Evolutionary conservation across 768 basidiomycete species (phyloP), one percentile per base, ranked within the genome.

Genomic region (Leccinum rimulosum): DNA sequence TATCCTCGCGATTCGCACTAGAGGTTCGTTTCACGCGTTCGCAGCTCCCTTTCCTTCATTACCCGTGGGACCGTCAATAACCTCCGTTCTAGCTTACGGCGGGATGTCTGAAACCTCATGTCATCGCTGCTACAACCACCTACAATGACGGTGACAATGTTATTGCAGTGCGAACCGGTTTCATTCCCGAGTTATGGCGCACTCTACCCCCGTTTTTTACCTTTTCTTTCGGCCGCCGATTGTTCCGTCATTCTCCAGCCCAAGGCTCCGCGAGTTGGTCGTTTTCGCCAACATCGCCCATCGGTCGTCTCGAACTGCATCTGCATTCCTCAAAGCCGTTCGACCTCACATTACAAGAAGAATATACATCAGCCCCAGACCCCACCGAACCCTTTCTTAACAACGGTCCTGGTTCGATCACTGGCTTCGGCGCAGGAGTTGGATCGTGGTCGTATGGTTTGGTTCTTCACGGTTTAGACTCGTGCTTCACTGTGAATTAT

Each of bases 1-100:
- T 84, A 67, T 90, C 89, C 30, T 88, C 90, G 14, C 82, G 83
- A 52, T 66, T 85, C 58, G 70, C 71, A 48, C 74, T 80, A n/a
- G 75, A 80, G 71, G 84, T 80, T 69, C 62, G 57, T 50, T 60
- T 54, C 60, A 53, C 63, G 61, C 67, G 58, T 58, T 66, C 35
- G 38, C 35, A 57, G 65, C 55, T 55, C 61, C 54, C 43, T 62
- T 60, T 33, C 6, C 10, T 30, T 45, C 49, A 45, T 62, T 51
- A 38, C 56, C 60, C 60, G 52, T 56, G 40, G 54, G 56, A 59
- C 50, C 48, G 55, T 35, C 52, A 40, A 57, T 64, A 60, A 63
- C 58, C 62, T 66, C 55, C 53, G 54, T 60, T 63, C 33, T 57
- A 82, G 81, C 67, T 79, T 57, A 71, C 76, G 38, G 66, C 77